phyloP scores from a whole-genome alignment of 805 yeast genomes.

The Huiozyma sinensis region DNA sequence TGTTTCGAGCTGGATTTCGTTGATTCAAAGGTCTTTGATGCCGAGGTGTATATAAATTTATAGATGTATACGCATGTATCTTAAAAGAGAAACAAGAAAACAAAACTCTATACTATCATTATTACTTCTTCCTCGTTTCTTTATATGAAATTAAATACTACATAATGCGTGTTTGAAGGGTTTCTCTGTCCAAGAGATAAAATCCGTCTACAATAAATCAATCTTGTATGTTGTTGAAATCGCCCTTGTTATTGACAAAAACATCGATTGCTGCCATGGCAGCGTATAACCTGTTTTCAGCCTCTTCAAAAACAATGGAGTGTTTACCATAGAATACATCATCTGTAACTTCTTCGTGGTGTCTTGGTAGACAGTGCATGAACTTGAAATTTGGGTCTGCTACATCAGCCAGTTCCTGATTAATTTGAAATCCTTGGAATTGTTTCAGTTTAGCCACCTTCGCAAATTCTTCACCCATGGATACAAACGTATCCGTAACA shows the following conservation, averaged over 20 bases:
- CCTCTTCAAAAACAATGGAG: conserved; percentile 88
- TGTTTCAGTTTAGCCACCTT: conserved; percentile 60
- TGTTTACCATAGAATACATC: conserved; percentile 78
- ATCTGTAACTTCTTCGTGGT: conserved; percentile 86
- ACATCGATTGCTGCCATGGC: conserved; percentile 91
- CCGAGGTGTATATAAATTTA: conserved; percentile 14
- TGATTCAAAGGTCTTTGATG: conserved; percentile 7
- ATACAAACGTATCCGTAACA: conserved; percentile 94
- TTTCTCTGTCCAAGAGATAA: no score
- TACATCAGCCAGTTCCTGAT: conserved; percentile 44
- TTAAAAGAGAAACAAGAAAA: no score
- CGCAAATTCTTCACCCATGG: conserved; percentile 94
- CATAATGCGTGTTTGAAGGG: no score
- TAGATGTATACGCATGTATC: background rate
- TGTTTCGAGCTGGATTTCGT: conserved; percentile 6
- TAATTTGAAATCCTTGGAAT: conserved; percentile 81
- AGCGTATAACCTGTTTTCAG: conserved; percentile 91
- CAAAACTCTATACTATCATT: no score
- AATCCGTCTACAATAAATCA: background rate
- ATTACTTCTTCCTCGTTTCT: no score
- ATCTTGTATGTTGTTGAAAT: conserved; percentile 26
- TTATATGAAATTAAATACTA: no score
- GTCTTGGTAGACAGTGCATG: conserved; percentile 98
- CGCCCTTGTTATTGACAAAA: conserved; percentile 77
- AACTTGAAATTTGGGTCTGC: conserved; percentile 75